These are phyloP conservation scores for Chimonanthus praecox DNA, from an alignment of 164 flowering plant species.

Conservation along the genomic window DNA sequence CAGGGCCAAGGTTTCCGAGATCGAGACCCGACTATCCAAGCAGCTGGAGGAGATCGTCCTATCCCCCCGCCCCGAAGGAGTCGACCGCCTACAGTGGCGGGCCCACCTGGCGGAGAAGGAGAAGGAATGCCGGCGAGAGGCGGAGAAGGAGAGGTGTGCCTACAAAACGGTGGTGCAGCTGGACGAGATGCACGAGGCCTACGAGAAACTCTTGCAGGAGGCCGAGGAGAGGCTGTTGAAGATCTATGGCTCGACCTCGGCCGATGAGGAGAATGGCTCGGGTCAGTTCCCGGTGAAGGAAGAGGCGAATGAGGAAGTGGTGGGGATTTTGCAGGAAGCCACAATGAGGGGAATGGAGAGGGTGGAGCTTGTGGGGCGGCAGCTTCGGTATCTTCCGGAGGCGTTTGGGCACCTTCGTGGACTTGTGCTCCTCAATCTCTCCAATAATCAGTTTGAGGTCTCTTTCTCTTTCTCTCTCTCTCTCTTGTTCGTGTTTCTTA, in stretches of 20 bases:
- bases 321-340: conserved; percentile 49
- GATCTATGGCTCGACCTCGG: conserved; percentile 36
- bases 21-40: conserved; percentile 32
- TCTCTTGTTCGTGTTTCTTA: too few relatives aligned
- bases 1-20: conserved; percentile 29
- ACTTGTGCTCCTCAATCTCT: conserved; percentile 50
- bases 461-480: too few relatives aligned
- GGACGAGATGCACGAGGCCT: conserved; percentile 84
- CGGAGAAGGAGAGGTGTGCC: conserved; percentile 49
- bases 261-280: conserved; percentile 28
- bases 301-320: conserved; percentile 72
- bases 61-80: conserved; percentile 28
- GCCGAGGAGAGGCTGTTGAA: conserved; percentile 63
- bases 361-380: conserved; percentile 51
- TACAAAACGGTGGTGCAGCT: conserved; percentile 48
- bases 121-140: conserved; percentile 28
- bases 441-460: conserved; percentile 74
- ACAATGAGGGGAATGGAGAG: conserved; percentile 36
- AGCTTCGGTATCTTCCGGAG: conserved; percentile 66
- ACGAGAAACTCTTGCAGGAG: conserved; percentile 59
- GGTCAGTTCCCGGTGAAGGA: conserved; percentile 17
- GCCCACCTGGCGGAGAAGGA: conserved; percentile 35
- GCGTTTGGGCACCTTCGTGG: conserved; percentile 62
- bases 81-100: conserved; percentile 39
- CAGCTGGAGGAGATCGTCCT: conserved; percentile 44